Evolutionary conservation across 768 basidiomycete genomes (phyloP).

Genomic region (Mycena amicta): DNA sequence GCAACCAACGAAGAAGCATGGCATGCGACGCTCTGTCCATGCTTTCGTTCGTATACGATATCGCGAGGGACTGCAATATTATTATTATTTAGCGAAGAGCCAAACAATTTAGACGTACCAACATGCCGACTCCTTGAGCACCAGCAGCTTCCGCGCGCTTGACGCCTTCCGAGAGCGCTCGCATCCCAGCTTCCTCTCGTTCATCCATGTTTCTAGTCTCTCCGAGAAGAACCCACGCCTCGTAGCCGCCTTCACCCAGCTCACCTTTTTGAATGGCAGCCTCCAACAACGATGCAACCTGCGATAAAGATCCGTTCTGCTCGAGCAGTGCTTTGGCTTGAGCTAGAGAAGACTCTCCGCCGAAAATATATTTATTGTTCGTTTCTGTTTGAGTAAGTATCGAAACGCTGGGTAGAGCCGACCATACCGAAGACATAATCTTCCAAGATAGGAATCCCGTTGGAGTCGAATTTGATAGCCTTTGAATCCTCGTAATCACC

Average conservation of each 20-base stretch:
- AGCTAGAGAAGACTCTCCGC: constrained; percentile 52
- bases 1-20: constrained; percentile 85
- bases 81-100: constrained; percentile 15
- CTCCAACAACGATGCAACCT: constrained; percentile 85
- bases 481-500: constrained; percentile 43
- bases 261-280: constrained; percentile 86
- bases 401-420: neutral
- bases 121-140: constrained; percentile 69
- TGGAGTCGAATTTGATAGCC: constrained; percentile 58
- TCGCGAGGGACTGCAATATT: constrained; percentile 77
- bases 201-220: constrained; percentile 91
- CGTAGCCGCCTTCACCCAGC: constrained; percentile 78
- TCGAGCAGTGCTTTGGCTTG: constrained; percentile 80
- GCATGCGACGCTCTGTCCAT: constrained; percentile 85
- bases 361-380: constrained; percentile 69
- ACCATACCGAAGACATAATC: constrained; percentile 77
- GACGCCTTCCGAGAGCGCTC: constrained; percentile 75
- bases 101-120: constrained; percentile 48
- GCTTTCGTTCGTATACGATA: constrained; percentile 94
- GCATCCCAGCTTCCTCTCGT: constrained; percentile 80
- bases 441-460: constrained; percentile 75
- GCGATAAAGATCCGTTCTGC: constrained; percentile 82
- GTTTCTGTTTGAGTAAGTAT: constrained; percentile 49
- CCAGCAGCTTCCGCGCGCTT: constrained; percentile 64
- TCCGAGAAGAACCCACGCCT: constrained; percentile 91